Conservation (phyloP, 805 yeast genomes). For the Myxozyma melibiosi region DNA sequence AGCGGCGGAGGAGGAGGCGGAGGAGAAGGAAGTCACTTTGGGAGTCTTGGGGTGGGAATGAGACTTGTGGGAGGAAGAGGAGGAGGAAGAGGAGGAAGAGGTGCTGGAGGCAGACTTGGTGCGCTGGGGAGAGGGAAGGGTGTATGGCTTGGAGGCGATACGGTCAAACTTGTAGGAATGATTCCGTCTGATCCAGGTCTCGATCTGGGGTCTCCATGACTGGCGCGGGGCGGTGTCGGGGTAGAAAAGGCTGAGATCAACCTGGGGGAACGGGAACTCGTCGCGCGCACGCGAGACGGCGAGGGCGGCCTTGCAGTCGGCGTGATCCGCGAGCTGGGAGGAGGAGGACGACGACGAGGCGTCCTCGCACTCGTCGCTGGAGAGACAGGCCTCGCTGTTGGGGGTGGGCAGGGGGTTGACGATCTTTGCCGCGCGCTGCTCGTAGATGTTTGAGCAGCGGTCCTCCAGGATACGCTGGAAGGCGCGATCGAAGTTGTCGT, state of each 20-base stretch:
- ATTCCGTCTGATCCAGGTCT: constrained; percentile 43
- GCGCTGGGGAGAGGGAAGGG: neutral
- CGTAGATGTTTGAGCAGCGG: constrained; percentile 5
- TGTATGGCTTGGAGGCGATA: constrained; percentile 18
- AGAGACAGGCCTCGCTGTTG: constrained; percentile 26
- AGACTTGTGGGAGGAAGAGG: neutral
- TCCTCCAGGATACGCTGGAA: constrained; percentile 26
- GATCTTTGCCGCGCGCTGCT: constrained; percentile 1
- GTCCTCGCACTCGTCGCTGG: constrained; percentile 24
- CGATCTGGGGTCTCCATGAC: constrained; percentile 45
- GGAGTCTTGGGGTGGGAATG: constrained; percentile 7
- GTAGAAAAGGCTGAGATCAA: constrained; percentile 36
- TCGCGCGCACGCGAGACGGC: constrained; percentile 2
- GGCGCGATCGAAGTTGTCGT: constrained; percentile 24
- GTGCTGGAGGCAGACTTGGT: neutral
- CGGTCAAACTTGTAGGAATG: constrained; percentile 38
- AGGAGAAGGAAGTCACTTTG: neutral
- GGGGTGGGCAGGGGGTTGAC: constrained; percentile 24
- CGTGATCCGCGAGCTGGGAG: neutral
- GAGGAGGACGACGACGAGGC: neutral
- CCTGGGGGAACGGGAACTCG: constrained; percentile 27
- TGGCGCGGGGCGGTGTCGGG: constrained; percentile 46
- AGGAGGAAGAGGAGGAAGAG: constrained; percentile 1
- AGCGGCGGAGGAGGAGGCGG: neutral
- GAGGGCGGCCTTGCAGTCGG: neutral